Evolutionary conservation across 139 green algal species (phyloP).

Genomic region (Eudorina sp.): DNA sequence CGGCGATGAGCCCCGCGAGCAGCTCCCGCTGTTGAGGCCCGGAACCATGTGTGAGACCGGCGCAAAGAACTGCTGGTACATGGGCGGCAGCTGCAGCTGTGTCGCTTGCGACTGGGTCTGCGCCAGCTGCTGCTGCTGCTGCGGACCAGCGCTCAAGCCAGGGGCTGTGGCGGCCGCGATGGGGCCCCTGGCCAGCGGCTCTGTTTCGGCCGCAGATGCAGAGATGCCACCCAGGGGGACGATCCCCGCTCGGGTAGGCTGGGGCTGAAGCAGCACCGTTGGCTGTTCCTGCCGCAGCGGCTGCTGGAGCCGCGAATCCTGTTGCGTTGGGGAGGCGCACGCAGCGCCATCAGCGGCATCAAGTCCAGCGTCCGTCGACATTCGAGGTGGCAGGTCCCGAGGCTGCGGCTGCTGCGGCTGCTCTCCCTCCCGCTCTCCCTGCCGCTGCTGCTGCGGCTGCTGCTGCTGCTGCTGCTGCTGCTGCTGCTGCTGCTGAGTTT

Average conservation of each 20-base stretch:
- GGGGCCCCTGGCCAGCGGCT: neutral
- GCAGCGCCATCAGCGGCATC: no score
- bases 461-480: neutral
- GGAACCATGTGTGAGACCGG: neutral
- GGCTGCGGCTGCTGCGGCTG: neutral
- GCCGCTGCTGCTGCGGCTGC: neutral
- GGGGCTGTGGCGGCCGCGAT: neutral
- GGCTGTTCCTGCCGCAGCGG: neutral
- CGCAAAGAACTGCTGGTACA: slow-evolving; percentile 14
- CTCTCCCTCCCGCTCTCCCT: neutral
- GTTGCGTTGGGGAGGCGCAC: no score
- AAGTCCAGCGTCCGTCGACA: no score
- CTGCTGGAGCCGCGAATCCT: neutral
- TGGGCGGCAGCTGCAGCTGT: neutral
- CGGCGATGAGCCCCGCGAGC: neutral
- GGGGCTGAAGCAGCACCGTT: neutral
- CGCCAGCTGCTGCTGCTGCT: neutral
- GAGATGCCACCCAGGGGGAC: neutral
- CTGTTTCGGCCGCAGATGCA: neutral
- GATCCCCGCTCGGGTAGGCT: no score
- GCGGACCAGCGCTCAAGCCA: neutral
- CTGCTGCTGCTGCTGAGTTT: slow-evolving; percentile 4
- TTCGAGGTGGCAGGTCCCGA: no score
- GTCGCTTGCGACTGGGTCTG: neutral
- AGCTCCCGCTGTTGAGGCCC: neutral